These are phyloP conservation scores for Monocercomonoides exilis DNA, from an alignment of 78 protist genomes.

Conservation along the genomic window DNA sequence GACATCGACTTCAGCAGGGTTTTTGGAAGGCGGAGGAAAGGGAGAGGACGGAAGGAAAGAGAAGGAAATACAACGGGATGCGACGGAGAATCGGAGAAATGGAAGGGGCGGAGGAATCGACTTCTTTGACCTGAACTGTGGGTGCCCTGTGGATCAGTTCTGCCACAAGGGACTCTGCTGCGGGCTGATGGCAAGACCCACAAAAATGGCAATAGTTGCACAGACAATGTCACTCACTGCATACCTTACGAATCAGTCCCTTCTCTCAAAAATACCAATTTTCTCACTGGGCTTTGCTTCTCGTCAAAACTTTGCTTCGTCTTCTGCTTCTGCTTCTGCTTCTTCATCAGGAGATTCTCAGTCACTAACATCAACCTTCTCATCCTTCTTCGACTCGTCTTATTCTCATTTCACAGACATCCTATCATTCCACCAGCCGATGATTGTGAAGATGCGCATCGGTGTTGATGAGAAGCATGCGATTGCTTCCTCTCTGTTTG, in stretches of 20 bases:
- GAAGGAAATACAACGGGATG: background rate
- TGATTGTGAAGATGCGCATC: constrained; percentile 78
- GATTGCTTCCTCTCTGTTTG: constrained; percentile 59
- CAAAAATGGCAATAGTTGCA: constrained; percentile 20
- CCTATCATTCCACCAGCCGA: constrained; percentile 35
- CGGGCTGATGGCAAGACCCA: constrained; percentile 46
- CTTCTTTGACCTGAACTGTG: constrained; percentile 80
- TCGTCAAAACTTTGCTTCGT: too few relatives aligned
- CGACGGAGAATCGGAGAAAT: background rate
- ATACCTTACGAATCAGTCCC: too few relatives aligned
- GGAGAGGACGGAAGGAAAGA: too few relatives aligned
- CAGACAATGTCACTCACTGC: background rate
- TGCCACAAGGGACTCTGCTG: constrained; percentile 60
- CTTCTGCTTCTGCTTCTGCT: too few relatives aligned
- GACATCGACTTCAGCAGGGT: background rate
- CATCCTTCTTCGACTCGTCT: too few relatives aligned
- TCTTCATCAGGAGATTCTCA: background rate
- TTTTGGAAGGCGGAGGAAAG: constrained; percentile 19
- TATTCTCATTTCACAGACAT: too few relatives aligned
- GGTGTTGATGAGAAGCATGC: constrained; percentile 51
- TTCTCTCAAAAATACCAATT: too few relatives aligned
- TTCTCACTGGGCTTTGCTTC: too few relatives aligned
- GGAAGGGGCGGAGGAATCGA: constrained; percentile 38
- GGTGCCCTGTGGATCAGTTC: constrained; percentile 85
- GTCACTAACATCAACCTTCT: background rate